Evolutionary conservation across 164 flowering plant genomes (phyloP).

Genomic region (Aristolochia californica): DNA sequence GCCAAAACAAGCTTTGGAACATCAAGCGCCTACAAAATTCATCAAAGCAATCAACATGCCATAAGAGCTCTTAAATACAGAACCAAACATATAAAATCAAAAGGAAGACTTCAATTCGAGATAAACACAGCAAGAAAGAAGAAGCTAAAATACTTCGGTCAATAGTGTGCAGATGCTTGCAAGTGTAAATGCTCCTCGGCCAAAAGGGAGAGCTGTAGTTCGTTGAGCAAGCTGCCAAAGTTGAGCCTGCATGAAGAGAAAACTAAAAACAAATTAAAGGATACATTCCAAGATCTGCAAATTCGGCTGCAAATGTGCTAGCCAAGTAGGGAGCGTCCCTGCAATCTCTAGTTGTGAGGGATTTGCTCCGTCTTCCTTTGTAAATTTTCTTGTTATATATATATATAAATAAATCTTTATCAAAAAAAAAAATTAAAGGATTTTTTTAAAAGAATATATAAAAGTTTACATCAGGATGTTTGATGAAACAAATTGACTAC

Average conservation of each 20-base stretch:
- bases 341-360: too few species aligned
- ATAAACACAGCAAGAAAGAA: background rate
- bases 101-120: background rate
- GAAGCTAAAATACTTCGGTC: slow-evolving; percentile 59
- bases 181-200: slow-evolving; percentile 97
- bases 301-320: too few species aligned
- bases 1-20: slow-evolving; percentile 94
- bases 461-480: too few species aligned
- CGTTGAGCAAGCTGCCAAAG: slow-evolving; percentile 97
- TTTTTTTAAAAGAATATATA: too few species aligned
- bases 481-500: background rate
- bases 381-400: too few species aligned
- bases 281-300: too few species aligned
- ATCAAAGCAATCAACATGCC: background rate
- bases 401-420: too few species aligned
- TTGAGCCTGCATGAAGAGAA: slow-evolving; percentile 44
- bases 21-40: slow-evolving; percentile 53
- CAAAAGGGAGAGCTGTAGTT: slow-evolving; percentile 89
- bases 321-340: too few species aligned
- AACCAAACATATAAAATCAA: background rate
- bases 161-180: slow-evolving; percentile 77
- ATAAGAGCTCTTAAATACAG: background rate
- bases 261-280: background rate
- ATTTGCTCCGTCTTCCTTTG: too few species aligned
- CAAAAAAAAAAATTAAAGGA: too few species aligned